phyloP scores from a whole-genome alignment of 1,139 yeast genomes.

The Casaregolazyma suthepensis region DNA sequence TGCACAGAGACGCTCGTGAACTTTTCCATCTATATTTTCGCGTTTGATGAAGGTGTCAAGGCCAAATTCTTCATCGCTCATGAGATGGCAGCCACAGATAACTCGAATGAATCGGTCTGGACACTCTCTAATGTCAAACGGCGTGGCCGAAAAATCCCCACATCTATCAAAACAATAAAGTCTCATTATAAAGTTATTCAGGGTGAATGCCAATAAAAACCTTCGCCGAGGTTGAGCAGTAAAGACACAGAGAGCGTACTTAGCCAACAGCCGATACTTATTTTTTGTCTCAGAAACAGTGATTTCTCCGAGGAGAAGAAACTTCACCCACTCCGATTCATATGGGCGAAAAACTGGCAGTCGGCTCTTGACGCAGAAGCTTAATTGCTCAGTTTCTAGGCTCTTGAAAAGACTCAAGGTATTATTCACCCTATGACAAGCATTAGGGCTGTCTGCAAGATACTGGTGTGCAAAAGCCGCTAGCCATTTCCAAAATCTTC shows the following conservation, averaged over 20 bases:
- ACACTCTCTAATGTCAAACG: background rate
- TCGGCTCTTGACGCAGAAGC: background rate
- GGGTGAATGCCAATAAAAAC: background rate
- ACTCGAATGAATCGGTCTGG: background rate
- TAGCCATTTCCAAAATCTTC: no score
- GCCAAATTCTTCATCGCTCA: background rate
- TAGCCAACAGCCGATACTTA: background rate
- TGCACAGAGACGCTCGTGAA: background rate
- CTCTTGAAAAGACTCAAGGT: no score
- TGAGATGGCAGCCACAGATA: background rate
- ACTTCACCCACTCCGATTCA: background rate
- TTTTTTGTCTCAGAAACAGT: background rate
- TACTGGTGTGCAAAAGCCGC: no score
- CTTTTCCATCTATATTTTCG: background rate
- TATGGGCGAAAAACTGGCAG: background rate
- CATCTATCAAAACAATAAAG: background rate
- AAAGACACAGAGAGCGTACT: background rate
- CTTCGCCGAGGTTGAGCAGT: background rate
- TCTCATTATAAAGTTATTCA: background rate
- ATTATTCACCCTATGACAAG: no score
- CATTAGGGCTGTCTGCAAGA: no score
- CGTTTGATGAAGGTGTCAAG: background rate
- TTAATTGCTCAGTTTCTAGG: background rate
- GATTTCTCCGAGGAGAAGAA: background rate
- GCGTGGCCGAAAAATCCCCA: background rate